These are phyloP conservation scores for Solanum etuberosum DNA, from an alignment of 257 asterid species.

Conservation along the genomic window DNA sequence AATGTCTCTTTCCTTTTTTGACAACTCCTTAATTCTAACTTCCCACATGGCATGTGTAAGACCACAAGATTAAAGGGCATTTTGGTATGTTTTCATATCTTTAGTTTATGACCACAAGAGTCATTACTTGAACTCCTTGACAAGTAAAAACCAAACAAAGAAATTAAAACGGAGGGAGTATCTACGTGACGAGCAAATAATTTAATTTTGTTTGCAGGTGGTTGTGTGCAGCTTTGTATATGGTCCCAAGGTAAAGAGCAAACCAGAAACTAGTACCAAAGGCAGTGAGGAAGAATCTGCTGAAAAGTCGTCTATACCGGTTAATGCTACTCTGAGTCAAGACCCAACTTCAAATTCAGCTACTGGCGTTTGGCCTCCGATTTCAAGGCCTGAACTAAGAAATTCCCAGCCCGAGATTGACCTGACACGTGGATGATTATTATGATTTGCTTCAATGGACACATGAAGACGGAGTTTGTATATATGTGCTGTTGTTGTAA, in stretches of 20 bases:
- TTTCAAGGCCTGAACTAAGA: conserved; percentile 35
- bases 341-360: conserved; percentile 32
- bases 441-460: conserved; percentile 18
- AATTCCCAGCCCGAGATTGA: conserved; percentile 63
- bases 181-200: background rate
- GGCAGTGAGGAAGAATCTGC: conserved; percentile 24
- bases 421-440: conserved; percentile 72
- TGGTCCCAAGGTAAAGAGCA: conserved; percentile 51
- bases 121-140: background rate
- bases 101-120: background rate
- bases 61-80: background rate
- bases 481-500: conserved; percentile 63
- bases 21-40: background rate
- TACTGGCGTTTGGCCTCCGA: conserved; percentile 44
- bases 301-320: conserved; percentile 31
- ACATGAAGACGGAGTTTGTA: conserved; percentile 31
- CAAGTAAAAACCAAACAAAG: background rate
- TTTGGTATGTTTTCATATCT: background rate
- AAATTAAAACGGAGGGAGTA: background rate
- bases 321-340: conserved; percentile 21
- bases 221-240: conserved; percentile 79
- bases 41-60: background rate
- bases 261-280: conserved; percentile 21
- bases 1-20: background rate
- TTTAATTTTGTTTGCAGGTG: conserved; percentile 28